These are phyloP conservation scores for Aspergillus biplanus DNA, from an alignment of 495 filamentous ascomycete genomes.

Conservation along the genomic window DNA sequence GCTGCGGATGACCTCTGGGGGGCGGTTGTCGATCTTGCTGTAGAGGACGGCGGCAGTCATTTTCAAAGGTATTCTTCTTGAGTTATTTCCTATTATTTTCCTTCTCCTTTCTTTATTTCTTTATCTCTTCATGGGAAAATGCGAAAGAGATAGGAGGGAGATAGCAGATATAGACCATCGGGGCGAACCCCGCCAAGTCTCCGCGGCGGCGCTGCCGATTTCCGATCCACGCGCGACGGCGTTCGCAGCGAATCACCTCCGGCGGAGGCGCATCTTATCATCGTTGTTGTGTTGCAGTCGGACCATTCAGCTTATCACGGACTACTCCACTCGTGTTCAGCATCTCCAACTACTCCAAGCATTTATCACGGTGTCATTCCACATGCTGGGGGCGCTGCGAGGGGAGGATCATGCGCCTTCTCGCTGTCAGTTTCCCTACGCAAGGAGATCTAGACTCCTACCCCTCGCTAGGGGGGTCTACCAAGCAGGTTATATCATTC, in stretches of 20 bases:
- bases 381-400: too few species aligned
- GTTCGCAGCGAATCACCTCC: neutral
- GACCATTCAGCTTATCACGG: neutral
- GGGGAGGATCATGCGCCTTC: too few species aligned
- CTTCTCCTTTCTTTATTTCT: neutral
- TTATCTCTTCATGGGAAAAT: neutral
- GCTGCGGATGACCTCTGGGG: constrained; percentile 6
- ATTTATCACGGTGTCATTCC: neutral
- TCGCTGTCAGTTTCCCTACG: too few species aligned
- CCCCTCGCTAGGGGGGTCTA: too few species aligned
- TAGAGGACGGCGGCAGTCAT: constrained; percentile 12
- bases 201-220: too few species aligned
- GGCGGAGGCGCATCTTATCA: too few species aligned
- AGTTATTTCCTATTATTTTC: neutral
- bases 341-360: neutral
- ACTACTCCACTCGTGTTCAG: neutral
- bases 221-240: neutral
- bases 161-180: too few species aligned
- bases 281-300: neutral
- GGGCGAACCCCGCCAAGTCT: too few species aligned
- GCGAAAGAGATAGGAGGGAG: neutral
- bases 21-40: constrained; percentile 5
- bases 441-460: too few species aligned
- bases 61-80: too few species aligned
- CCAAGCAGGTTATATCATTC: too few species aligned